These are phyloP conservation scores for Sclerotinia trifoliorum DNA, from an alignment of 2,329 filamentous ascomycete genomes.

Conservation along the genomic window DNA sequence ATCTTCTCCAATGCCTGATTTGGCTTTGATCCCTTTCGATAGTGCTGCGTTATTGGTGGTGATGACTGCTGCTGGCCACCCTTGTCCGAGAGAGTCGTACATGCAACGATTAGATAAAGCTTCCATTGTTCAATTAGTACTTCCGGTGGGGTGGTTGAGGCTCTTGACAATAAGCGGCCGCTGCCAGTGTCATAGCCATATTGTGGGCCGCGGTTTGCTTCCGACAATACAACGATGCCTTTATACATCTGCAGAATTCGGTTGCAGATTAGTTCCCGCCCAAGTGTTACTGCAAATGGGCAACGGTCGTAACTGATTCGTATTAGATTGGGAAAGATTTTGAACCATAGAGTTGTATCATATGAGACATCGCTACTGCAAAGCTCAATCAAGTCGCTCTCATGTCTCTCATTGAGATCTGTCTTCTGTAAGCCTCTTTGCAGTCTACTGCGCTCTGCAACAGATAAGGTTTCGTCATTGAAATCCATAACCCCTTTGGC, in stretches of 20 bases:
- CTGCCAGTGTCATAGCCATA: conserved; percentile 60
- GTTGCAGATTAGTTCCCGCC: conserved; percentile 88
- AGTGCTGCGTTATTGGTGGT: conserved; percentile 65
- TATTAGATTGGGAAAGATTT: conserved; percentile 94
- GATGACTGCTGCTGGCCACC: conserved; percentile 62
- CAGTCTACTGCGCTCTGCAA: conserved; percentile 87
- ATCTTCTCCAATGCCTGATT: conserved; percentile 71
- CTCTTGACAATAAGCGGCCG: conserved; percentile 46
- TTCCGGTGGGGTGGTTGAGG: conserved; percentile 73
- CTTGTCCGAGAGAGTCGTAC: conserved; percentile 86
- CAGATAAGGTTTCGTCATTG: conserved; percentile 85
- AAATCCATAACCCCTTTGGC: conserved; percentile 87
- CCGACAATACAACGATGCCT: conserved; percentile 74
- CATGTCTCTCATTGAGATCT: conserved; percentile 57
- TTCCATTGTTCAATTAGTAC: conserved; percentile 97
- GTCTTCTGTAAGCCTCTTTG: conserved; percentile 86
- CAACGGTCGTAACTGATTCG: conserved; percentile 88
- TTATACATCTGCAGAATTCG: conserved; percentile 91
- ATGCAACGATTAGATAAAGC: conserved; percentile 93
- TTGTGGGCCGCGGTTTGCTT: conserved; percentile 64
- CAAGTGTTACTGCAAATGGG: conserved; percentile 85
- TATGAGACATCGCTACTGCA: conserved; percentile 95
- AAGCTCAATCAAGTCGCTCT: conserved; percentile 85
- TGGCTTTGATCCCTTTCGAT: conserved; percentile 76
- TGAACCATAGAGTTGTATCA: conserved; percentile 94